Base-by-base conservation (phyloP, 768 basidiomycete genomes). In the Leccinum arenicola region DNA sequence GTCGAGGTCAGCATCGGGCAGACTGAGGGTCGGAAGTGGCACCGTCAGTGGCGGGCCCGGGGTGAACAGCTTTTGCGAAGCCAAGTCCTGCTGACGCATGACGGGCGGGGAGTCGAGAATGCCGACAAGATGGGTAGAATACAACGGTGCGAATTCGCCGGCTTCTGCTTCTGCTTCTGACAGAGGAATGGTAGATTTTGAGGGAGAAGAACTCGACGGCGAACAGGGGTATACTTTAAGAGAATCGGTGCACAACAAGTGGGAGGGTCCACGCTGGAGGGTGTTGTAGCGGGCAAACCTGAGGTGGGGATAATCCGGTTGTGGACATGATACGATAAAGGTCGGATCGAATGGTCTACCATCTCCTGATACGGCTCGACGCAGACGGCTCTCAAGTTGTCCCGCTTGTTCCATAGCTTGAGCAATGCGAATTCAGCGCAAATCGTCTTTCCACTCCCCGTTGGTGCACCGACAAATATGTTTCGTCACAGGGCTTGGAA, bases 11-110 rank as follows among this genome's bases (percentile, higher is more conserved):
- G 66, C 48, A 27, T 74, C 74, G 8, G 81, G 79, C 33, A 81
- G 60, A 48, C 64, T 70, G 21, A 71, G 71, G 0, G 74, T 76
- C 47, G 66, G 59, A 29, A 71, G 75, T 21, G 77, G 76, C 55
- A 78, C 68, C 19, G 78, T 80, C 36, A 76, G 74, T 17, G 79
- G 79, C 54, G 79, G n/a, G n/a, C n/a, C n/a, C n/a, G n/a, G 80
- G 19, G 79, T 77, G 58, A 75, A 69, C 3, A 73, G 79, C 61
- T 60, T 70, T 33, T 73, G 70, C 29, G 58, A 69, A 21, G 64
- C 61, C 50, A 71, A 54, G 45, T 70, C 69, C 64, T 64, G 64
- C 58, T 72, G 70, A 31, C 68, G 70, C 66, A 75, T 68, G 53
- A 72, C 67, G 1, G 67, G 58, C 3, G 77, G 72, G 1, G 75